Evolutionary conservation across 2,329 filamentous ascomycete species (phyloP).

Genomic region (Aspergillus fijiensis): DNA sequence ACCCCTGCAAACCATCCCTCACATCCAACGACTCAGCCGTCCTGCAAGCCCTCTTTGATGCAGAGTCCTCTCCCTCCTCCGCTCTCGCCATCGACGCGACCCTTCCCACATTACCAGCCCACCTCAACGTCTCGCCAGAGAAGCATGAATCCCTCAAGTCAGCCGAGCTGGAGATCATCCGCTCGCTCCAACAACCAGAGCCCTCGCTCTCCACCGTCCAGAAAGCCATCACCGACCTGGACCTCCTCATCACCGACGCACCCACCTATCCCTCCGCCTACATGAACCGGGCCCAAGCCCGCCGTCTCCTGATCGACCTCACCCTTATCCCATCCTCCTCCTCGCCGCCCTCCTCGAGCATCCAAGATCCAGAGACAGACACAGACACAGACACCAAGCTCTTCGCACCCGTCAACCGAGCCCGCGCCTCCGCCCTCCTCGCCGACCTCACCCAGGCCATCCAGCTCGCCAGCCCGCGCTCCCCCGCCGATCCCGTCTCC

Average conservation of each 20-base stretch:
- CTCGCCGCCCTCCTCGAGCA: not conserved
- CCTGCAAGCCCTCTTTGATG: constrained; percentile 48
- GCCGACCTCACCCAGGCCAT: constrained; percentile 47
- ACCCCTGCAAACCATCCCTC: constrained; percentile 28
- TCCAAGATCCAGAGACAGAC: too few species aligned
- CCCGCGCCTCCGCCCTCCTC: constrained; percentile 30
- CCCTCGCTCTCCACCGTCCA: constrained; percentile 24
- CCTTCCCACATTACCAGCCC: constrained; percentile 42
- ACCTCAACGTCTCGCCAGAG: constrained; percentile 35
- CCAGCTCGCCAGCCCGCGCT: constrained; percentile 42
- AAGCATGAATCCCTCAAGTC: constrained; percentile 41
- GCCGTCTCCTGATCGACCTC: constrained; percentile 38
- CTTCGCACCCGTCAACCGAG: constrained; percentile 22
- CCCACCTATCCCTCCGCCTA: constrained; percentile 56
- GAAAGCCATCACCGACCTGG: constrained; percentile 40
- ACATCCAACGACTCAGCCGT: constrained; percentile 48
- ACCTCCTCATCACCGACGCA: constrained; percentile 42
- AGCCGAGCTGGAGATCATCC: constrained; percentile 43
- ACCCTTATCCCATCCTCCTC: not conserved
- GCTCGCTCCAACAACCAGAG: constrained; percentile 32
- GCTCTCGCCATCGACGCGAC: constrained; percentile 39
- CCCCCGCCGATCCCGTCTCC: constrained; percentile 45
- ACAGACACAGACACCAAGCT: constrained; percentile 21
- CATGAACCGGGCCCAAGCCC: constrained; percentile 56
- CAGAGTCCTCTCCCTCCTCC: constrained; percentile 43